Percentiles rank a stretch among this genome's conserved stretches.
Evolutionary conservation across 768 basidiomycete genomes (phyloP).

Genomic region (Pholiota conissans): DNA sequence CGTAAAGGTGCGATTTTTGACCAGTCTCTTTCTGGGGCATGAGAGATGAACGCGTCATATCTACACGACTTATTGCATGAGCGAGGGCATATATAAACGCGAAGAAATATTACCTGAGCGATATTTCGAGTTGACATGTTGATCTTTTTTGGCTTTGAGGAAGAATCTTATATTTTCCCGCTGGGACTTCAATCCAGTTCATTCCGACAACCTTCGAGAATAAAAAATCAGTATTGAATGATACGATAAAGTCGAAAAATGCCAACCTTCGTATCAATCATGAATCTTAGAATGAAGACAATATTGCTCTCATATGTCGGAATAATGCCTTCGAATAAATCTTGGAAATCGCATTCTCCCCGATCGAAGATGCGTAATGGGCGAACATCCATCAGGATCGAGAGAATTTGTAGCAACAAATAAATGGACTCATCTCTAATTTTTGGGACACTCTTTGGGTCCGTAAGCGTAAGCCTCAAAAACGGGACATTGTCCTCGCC

Average conservation of each 20-base stretch:
- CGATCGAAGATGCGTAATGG: slow-evolving; percentile 67
- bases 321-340: slow-evolving; percentile 51
- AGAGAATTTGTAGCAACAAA: background rate
- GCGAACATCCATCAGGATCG: slow-evolving; percentile 7
- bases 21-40: slow-evolving; percentile 91
- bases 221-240: background rate
- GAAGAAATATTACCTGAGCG: slow-evolving; percentile 57
- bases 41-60: slow-evolving; percentile 84
- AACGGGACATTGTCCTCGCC: slow-evolving; percentile 82
- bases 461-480: slow-evolving; percentile 77
- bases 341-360: slow-evolving; percentile 68
- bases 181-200: slow-evolving; percentile 97
- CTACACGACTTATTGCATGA: slow-evolving; percentile 35
- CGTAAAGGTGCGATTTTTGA: slow-evolving; percentile 90
- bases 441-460: slow-evolving; percentile 80
- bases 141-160: slow-evolving; percentile 62
- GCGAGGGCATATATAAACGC: background rate
- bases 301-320: slow-evolving; percentile 95
- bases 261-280: slow-evolving; percentile 92
- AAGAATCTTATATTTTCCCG: slow-evolving; percentile 75
- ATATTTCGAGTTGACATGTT: slow-evolving; percentile 87
- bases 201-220: slow-evolving; percentile 85
- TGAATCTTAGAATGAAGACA: slow-evolving; percentile 87
- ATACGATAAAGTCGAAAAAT: background rate
- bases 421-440: slow-evolving; percentile 78